phyloP scores from a whole-genome alignment of 2,329 filamentous ascomycete species.

The Paecilomyces fulvus region DNA sequence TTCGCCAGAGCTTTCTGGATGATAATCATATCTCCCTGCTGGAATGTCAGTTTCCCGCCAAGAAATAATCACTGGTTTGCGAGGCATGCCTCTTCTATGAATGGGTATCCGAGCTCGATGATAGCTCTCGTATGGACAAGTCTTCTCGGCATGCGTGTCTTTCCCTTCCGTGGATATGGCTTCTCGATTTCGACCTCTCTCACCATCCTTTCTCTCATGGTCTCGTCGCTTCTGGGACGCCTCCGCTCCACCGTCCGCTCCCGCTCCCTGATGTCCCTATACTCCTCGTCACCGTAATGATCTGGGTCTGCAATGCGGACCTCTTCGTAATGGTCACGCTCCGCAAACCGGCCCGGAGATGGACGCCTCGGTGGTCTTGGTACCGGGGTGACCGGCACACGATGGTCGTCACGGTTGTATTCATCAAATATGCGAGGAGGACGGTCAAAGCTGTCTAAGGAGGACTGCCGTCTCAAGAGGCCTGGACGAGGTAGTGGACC shows the following conservation, averaged over 20 bases:
- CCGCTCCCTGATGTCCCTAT: constrained; percentile 56
- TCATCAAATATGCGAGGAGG: constrained; percentile 47
- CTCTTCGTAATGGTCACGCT: constrained; percentile 55
- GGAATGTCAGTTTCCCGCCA: not conserved
- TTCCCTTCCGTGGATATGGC: constrained; percentile 70
- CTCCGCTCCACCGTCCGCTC: constrained; percentile 46
- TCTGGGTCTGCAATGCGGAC: constrained; percentile 61
- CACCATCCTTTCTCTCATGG: constrained; percentile 19
- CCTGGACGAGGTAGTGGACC: constrained; percentile 53
- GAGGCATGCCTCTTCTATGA: constrained; percentile 65
- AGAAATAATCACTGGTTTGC: not conserved
- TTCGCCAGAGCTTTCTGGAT: constrained; percentile 79
- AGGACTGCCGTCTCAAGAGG: constrained; percentile 73
- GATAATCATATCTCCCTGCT: constrained; percentile 68
- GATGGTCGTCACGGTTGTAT: constrained; percentile 32
- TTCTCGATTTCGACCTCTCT: constrained; percentile 29
- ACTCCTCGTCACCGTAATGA: constrained; percentile 64
- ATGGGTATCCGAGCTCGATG: constrained; percentile 78
- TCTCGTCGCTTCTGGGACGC: constrained; percentile 34
- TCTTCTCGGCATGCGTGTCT: constrained; percentile 76
- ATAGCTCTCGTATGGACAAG: constrained; percentile 74
- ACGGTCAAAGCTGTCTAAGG: constrained; percentile 82
- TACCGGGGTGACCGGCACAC: constrained; percentile 39
- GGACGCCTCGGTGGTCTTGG: constrained; percentile 23
- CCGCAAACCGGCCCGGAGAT: constrained; percentile 49